Evolutionary conservation across 177 flowering plant species (phyloP), one percentile per base, ranked within the genome.

Genomic region (Vitis hybrid): DNA sequence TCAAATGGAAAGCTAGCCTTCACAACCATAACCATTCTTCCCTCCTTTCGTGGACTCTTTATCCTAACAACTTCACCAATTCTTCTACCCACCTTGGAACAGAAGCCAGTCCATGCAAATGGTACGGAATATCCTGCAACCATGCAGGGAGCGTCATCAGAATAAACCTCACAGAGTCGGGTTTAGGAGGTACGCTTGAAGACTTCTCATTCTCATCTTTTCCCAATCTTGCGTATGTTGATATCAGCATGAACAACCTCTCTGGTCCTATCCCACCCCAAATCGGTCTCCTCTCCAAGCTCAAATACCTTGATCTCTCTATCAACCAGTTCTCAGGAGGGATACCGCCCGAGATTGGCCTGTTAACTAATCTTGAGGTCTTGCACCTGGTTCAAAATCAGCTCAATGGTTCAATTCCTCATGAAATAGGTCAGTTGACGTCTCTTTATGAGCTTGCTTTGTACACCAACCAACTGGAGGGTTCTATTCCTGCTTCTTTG

Each of bases 41-140:
- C 7, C 39, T 34, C 39, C 39, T 34, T 34, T 34, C 5, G 6
- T 5, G 5, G 39, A 1, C 1, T 6, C 6, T 34, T 34, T 34
- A 1, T 6, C 7, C n/a, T 2, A 23, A 23, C 26, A 23, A 23
- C 26, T 23, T 2, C 17, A 23, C 26, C 26, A 23, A 23, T 2
- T 50, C 65, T 30, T 69, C 65, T 48, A 21, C 57, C 19, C 13
- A 39, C 18, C n/a, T 11, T 23, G 11, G 14, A 7, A 39, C 56
- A 7, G 51, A 1, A 7, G 39, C 60, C 11, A 2, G 3, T 32
- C 70, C 70, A 2, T 67, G 83, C 77, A 75, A 74, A 65, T 83
- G 86, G 86, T 45, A 67, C 10, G 84, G 84, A 51, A 80, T 83
- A 19, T 52, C 3, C 6, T 80, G 86, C 58, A 51, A 69, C 45